A percentile compares a stretch with the other conserved stretches of the same genome.
These are phyloP conservation scores for Mycena venus DNA, from an alignment of 768 basidiomycete species.

Conservation along the genomic window DNA sequence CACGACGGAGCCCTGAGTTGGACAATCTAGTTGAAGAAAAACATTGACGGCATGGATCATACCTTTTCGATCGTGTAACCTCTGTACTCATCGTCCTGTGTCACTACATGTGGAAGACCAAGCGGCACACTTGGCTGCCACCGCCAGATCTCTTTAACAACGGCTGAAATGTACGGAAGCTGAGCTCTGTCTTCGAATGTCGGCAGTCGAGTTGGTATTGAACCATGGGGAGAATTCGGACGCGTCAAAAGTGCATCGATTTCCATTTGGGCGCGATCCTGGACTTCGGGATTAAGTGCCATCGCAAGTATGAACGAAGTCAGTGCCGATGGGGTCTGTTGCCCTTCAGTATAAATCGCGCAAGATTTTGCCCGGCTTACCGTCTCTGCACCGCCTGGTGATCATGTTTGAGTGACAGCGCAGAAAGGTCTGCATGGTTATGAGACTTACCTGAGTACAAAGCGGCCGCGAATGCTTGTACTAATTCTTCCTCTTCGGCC, in stretches of 20 bases:
- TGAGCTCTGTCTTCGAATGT: slow-evolving; percentile 30
- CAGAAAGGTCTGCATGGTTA: too few species aligned
- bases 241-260: slow-evolving; percentile 1
- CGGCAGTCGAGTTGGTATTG: slow-evolving; percentile 35
- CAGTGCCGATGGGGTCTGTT: slow-evolving; percentile 46
- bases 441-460: slow-evolving; percentile 39
- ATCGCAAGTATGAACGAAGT: slow-evolving; percentile 53
- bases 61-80: slow-evolving; percentile 48
- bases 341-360: not conserved
- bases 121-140: slow-evolving; percentile 31
- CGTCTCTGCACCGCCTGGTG: slow-evolving; percentile 46
- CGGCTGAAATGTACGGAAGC: slow-evolving; percentile 36
- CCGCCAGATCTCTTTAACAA: slow-evolving; percentile 40
- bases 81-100: slow-evolving; percentile 47
- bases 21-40: not conserved
- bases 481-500: slow-evolving; percentile 41
- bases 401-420: not conserved
- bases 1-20: slow-evolving; percentile 12
- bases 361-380: slow-evolving; percentile 16
- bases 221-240: not conserved
- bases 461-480: slow-evolving; percentile 46
- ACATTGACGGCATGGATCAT: slow-evolving; percentile 10
- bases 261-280: slow-evolving; percentile 11
- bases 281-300: slow-evolving; percentile 40
- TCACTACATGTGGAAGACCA: slow-evolving; percentile 41